A percentile compares a stretch with the other conserved stretches of the same genome.
Conservation (phyloP, 352 stramenopile species). For the Achlya hypogyna region DNA sequence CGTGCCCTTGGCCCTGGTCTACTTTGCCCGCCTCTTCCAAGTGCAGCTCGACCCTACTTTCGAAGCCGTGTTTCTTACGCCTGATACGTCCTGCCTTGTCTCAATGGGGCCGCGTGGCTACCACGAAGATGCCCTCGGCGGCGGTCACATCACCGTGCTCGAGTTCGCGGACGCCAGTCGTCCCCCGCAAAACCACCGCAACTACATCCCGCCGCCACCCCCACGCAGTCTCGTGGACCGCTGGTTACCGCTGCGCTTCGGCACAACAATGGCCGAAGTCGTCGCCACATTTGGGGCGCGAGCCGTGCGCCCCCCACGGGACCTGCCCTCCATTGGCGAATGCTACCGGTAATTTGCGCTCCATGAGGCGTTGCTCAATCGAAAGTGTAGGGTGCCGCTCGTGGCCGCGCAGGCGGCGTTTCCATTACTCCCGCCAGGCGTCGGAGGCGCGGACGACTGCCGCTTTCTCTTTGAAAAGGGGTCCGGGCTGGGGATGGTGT, state of each 20-base stretch:
- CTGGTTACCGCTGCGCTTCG: not conserved
- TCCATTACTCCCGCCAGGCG: not conserved
- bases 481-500: not conserved
- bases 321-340: too few relatives aligned
- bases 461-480: not conserved
- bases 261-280: not conserved
- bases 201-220: not conserved
- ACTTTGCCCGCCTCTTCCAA: constrained; percentile 1
- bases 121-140: not conserved
- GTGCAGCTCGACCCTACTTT: not conserved
- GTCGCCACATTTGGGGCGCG: not conserved
- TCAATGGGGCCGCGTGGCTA: not conserved
- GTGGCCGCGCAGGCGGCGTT: not conserved
- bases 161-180: not conserved
- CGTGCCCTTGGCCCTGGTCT: not conserved
- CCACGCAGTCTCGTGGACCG: not conserved
- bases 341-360: too few relatives aligned
- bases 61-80: not conserved
- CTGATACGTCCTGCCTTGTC: not conserved
- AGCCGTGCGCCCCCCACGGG: not conserved
- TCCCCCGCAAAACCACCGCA: not conserved
- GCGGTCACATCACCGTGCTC: not conserved
- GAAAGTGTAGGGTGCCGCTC: not conserved
- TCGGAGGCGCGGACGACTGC: not conserved
- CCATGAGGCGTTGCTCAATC: too few relatives aligned